Conservation (phyloP, 345 rosid genomes). For the Salix udensis region DNA sequence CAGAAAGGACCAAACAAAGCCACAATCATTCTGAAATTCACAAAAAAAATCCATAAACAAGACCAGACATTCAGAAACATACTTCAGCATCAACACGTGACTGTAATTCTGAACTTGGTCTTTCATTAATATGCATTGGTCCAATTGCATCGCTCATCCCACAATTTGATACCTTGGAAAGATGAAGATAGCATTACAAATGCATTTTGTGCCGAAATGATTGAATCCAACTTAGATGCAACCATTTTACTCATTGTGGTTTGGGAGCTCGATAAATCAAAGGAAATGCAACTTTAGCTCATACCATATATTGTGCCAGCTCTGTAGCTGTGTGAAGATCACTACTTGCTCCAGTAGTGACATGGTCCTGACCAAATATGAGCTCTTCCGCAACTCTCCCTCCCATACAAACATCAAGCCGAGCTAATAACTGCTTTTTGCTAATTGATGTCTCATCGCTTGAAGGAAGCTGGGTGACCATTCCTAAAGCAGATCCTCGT, state of each 20-base stretch:
- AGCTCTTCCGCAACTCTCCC: slow-evolving; percentile 99
- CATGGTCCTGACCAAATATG: slow-evolving; percentile 77
- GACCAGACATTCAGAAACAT: slow-evolving; percentile 17
- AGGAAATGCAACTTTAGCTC: not conserved
- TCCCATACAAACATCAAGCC: slow-evolving; percentile 99
- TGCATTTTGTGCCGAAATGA: not conserved
- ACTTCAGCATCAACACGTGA: slow-evolving; percentile 96
- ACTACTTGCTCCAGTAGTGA: slow-evolving; percentile 97
- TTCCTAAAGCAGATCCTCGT: slow-evolving; percentile 97
- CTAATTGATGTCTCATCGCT: slow-evolving; percentile 91
- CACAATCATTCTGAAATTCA: not conserved
- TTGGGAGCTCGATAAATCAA: not conserved
- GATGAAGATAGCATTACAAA: not conserved
- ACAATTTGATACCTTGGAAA: slow-evolving; percentile 70
- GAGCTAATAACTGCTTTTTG: slow-evolving; percentile 91
- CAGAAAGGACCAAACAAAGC: slow-evolving; percentile 19
- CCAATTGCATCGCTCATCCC: slow-evolving; percentile 94
- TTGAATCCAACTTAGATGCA: not conserved
- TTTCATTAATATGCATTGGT: slow-evolving; percentile 89
- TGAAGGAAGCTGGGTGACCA: slow-evolving; percentile 98
- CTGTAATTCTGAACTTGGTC: slow-evolving; percentile 93
- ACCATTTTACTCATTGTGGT: not conserved
- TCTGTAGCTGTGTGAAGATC: slow-evolving; percentile 91
- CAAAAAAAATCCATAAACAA: not conserved
- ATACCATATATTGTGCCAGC: slow-evolving; percentile 94